Base-by-base conservation (phyloP, 2,329 filamentous ascomycete genomes). In the Aspergillus sp. region DNA sequence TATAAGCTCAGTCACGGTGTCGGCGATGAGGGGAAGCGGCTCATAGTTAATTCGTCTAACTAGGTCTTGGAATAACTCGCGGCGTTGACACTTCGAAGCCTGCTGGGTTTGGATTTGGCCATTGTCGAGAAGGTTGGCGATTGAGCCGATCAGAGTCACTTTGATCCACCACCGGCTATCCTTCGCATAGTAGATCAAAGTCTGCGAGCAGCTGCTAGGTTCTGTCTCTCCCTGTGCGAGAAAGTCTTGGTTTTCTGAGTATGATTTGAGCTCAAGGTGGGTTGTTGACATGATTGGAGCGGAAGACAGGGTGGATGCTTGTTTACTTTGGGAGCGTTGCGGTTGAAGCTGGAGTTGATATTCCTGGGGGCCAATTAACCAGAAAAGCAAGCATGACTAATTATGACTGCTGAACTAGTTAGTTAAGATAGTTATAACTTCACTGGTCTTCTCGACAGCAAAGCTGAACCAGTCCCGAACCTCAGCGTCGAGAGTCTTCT, bases 1-100 rank as follows among this genome's bases (percentile, higher is more conserved):
- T 6, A 64, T 55, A 8, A 66, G 2, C 47, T 67, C 60, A 50
- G 62, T 66, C 14, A 67, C 54, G 31, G 64, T 65, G 47, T 67
- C 37, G 33, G 56, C 35, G 17, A 68, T 51, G 49, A 64, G 64
- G 43, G 50, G 25, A 15, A 66, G 47, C 4, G 43, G 51, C 27
- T 53, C 40, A 49, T 58, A 65, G 55, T 65, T 35, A 12, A 66
- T 64, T 17, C 27, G 52, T 11, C 9, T 60, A 12, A 63, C 37
- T 46, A 66, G 58, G 35, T 48, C 17, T 60, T 64, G 60, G 21
- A 55, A 64, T 51, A 58, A 39, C 5, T 43, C 52, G 47, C 61
- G 62, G 52, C 61, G 55, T 61, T 64, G 39, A 23, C 47, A 56
- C 48, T 62, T 64, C 40, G 58, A 50, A 41, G 39, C 44, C 41